phyloP scores from a whole-genome alignment of 129 eudicot genomes.

The Centrapalus pauciflorus region DNA sequence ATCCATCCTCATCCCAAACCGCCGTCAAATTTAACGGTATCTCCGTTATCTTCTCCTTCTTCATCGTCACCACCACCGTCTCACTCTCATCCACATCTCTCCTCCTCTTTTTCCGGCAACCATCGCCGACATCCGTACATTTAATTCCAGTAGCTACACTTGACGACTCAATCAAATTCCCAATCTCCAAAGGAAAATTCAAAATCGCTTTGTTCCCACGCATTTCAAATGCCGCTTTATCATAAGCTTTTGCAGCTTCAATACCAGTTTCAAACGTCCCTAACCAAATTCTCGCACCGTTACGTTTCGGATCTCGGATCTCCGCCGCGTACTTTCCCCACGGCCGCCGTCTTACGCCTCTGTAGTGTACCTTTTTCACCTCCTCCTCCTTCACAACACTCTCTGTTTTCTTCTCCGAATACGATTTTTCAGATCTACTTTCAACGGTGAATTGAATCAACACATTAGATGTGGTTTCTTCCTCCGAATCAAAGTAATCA shows the following conservation, averaged over 20 bases:
- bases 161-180: not conserved
- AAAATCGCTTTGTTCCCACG: constrained; percentile 49
- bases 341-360: constrained; percentile 55
- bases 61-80: not conserved
- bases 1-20: constrained; percentile 3
- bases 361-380: constrained; percentile 32
- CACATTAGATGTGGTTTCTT: not conserved
- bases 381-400: not conserved
- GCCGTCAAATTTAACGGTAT: not conserved
- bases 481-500: not conserved
- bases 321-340: constrained; percentile 67
- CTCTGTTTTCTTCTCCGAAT: constrained; percentile 8
- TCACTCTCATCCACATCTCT: not conserved
- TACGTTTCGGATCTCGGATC: constrained; percentile 45
- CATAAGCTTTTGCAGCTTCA: constrained; percentile 53
- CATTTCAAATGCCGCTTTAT: constrained; percentile 40
- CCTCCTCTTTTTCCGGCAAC: not conserved
- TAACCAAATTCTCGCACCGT: constrained; percentile 50
- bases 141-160: not conserved
- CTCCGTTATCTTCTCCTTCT: not conserved
- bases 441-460: not conserved
- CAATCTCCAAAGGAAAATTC: constrained; percentile 45
- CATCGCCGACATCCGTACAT: not conserved
- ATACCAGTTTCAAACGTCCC: constrained; percentile 48
- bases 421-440: constrained; percentile 25